Evolutionary conservation across 1,284 basidiomycete genomes (phyloP).

Genomic region (Tremellales sp.): DNA sequence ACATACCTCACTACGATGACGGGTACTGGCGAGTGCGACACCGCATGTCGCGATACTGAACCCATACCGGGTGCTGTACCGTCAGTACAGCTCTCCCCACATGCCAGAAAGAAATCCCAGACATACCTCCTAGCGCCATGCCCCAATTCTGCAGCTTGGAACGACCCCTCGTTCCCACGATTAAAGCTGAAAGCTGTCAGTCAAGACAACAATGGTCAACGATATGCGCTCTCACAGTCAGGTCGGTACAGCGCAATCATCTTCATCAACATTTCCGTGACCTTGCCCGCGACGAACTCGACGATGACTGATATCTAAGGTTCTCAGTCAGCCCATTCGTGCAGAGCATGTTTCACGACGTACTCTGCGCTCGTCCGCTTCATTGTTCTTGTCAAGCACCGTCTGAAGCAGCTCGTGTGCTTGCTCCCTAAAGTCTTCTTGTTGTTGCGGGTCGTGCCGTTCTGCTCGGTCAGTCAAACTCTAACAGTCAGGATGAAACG

Average conservation of each 20-base stretch:
- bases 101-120: not conserved
- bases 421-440: slow-evolving; percentile 79
- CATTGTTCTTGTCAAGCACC: slow-evolving; percentile 75
- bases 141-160: slow-evolving; percentile 59
- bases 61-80: slow-evolving; percentile 53
- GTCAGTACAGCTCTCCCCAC: slow-evolving; percentile 14
- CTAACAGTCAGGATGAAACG: not conserved
- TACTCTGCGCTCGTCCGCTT: slow-evolving; percentile 69
- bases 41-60: slow-evolving; percentile 61
- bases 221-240: slow-evolving; percentile 55
- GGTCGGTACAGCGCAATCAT: slow-evolving; percentile 93
- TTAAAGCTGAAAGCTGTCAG: slow-evolving; percentile 54
- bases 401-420: slow-evolving; percentile 76
- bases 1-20: slow-evolving; percentile 78
- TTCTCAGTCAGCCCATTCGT: not conserved
- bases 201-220: too few relatives aligned
- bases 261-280: slow-evolving; percentile 82
- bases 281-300: slow-evolving; percentile 87
- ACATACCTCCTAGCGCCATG: slow-evolving; percentile 54
- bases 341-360: slow-evolving; percentile 6
- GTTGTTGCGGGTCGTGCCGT: slow-evolving; percentile 55
- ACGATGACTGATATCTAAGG: slow-evolving; percentile 79
- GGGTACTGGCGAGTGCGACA: slow-evolving; percentile 84
- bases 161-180: slow-evolving; percentile 83
- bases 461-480: slow-evolving; percentile 52